These are phyloP conservation scores for Sporothrix euskadiensis DNA, from an alignment of 2,329 filamentous ascomycete genomes.

Conservation along the genomic window DNA sequence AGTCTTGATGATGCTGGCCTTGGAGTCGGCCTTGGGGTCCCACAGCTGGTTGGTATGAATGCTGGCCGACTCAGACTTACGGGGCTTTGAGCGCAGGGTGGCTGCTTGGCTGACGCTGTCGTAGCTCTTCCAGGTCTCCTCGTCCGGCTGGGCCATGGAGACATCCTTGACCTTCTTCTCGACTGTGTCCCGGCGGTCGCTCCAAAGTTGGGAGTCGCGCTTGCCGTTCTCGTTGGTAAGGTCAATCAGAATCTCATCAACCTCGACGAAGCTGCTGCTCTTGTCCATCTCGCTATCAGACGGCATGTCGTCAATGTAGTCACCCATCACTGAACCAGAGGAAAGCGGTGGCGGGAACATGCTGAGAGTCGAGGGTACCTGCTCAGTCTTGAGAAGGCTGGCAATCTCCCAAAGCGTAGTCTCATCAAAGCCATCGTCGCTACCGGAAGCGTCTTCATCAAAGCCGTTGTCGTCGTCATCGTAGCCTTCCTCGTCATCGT, in stretches of 20 bases:
- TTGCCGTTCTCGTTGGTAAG: slow-evolving; percentile 34
- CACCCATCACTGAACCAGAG: slow-evolving; percentile 37
- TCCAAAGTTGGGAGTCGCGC: slow-evolving; percentile 26
- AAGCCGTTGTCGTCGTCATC: slow-evolving; percentile 41
- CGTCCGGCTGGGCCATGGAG: slow-evolving; percentile 43
- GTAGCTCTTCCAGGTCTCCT: slow-evolving; percentile 43
- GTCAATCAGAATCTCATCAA: slow-evolving; percentile 40
- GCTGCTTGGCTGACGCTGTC: slow-evolving; percentile 33
- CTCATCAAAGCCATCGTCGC: slow-evolving; percentile 60
- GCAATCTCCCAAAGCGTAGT: slow-evolving; percentile 65
- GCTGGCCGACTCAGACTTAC: slow-evolving; percentile 35
- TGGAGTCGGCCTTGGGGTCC: slow-evolving; percentile 2
- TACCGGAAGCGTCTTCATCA: slow-evolving; percentile 41
- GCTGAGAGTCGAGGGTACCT: slow-evolving; percentile 55
- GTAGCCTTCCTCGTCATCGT: slow-evolving; percentile 54
- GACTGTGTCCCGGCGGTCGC: not conserved
- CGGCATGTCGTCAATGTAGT: slow-evolving; percentile 40
- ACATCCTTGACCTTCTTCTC: slow-evolving; percentile 26
- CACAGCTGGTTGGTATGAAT: slow-evolving; percentile 38
- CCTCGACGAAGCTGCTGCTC: slow-evolving; percentile 30
- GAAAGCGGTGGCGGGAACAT: slow-evolving; percentile 44
- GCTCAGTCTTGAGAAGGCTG: slow-evolving; percentile 54
- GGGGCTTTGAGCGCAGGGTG: slow-evolving; percentile 38
- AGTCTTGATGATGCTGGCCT: not conserved
- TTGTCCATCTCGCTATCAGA: slow-evolving; percentile 38